phyloP scores from a whole-genome alignment of 805 yeast genomes.

The Brettanomyces bruxellensis region DNA sequence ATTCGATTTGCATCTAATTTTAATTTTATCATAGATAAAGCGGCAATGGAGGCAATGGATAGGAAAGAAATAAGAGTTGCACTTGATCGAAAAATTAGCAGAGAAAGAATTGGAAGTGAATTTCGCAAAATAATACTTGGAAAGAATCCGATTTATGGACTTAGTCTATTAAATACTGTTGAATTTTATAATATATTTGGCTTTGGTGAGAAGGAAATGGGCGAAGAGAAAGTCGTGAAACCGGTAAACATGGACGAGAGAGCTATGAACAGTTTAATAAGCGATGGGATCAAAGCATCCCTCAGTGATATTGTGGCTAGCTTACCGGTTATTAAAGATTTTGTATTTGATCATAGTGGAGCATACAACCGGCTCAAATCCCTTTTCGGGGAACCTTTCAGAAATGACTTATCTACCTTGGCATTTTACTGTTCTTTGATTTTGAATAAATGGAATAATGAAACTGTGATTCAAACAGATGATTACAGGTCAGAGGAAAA shows the following conservation, averaged over 20 bases:
- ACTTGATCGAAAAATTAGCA: slow-evolving; percentile 65
- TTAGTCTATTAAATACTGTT: slow-evolving; percentile 47
- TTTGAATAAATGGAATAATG: slow-evolving; percentile 39
- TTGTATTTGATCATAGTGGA: background rate
- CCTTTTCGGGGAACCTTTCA: background rate
- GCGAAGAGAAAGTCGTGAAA: slow-evolving; percentile 12
- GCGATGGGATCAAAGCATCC: slow-evolving; percentile 4
- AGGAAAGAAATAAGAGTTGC: slow-evolving; percentile 46
- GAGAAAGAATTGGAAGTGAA: slow-evolving; percentile 87
- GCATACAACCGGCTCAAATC: background rate
- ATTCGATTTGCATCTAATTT: slow-evolving; percentile 81
- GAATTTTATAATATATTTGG: slow-evolving; percentile 53
- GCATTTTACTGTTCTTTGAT: slow-evolving; percentile 40
- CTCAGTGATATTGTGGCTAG: slow-evolving; percentile 11
- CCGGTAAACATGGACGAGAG: slow-evolving; percentile 2
- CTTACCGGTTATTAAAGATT: slow-evolving; percentile 12
- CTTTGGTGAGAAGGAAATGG: slow-evolving; percentile 21
- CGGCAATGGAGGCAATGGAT: slow-evolving; percentile 58
- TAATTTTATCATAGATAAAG: slow-evolving; percentile 52
- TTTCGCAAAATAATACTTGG: slow-evolving; percentile 68
- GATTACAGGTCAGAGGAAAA: too few relatives aligned
- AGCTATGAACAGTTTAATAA: background rate
- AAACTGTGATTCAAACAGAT: slow-evolving; percentile 16
- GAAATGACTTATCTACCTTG: slow-evolving; percentile 14
- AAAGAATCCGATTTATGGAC: slow-evolving; percentile 51